Evolutionary conservation across 2,329 filamentous ascomycete species (phyloP).

Genomic region (Aureobasidium sp.): DNA sequence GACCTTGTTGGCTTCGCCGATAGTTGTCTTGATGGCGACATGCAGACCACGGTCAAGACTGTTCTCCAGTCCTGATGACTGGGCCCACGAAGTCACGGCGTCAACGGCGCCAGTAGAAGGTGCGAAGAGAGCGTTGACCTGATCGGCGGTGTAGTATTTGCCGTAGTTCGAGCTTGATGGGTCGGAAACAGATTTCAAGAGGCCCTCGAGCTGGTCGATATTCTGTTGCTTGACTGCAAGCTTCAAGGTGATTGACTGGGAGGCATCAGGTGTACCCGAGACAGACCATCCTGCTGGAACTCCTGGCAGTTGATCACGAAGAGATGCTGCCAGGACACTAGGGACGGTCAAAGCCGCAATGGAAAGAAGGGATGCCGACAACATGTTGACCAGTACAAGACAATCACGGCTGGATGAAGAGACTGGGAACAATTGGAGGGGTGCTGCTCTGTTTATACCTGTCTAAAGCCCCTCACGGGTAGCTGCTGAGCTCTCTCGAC

Average conservation of each 20-base stretch:
- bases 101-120: constrained; percentile 41
- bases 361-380: constrained; percentile 3
- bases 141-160: constrained; percentile 52
- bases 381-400: not conserved
- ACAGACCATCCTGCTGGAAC: constrained; percentile 6
- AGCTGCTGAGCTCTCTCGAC: not conserved
- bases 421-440: not conserved
- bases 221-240: constrained; percentile 8
- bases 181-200: constrained; percentile 41
- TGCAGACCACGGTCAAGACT: constrained; percentile 50
- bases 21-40: constrained; percentile 50
- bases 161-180: constrained; percentile 53
- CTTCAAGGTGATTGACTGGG: not conserved
- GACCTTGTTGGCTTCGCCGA: constrained; percentile 46
- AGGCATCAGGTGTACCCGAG: not conserved
- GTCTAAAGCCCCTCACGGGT: not conserved
- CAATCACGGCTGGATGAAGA: not conserved
- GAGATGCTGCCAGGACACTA: not conserved
- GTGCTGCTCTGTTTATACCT: not conserved
- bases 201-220: constrained; percentile 2
- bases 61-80: constrained; percentile 38
- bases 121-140: constrained; percentile 47
- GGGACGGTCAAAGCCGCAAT: constrained; percentile 2
- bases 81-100: constrained; percentile 49
- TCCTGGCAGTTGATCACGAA: not conserved